Percentiles rank a stretch among this genome's conserved stretches.
Conservation (phyloP, 345 rosid species). For the Ceriops decandra region DNA sequence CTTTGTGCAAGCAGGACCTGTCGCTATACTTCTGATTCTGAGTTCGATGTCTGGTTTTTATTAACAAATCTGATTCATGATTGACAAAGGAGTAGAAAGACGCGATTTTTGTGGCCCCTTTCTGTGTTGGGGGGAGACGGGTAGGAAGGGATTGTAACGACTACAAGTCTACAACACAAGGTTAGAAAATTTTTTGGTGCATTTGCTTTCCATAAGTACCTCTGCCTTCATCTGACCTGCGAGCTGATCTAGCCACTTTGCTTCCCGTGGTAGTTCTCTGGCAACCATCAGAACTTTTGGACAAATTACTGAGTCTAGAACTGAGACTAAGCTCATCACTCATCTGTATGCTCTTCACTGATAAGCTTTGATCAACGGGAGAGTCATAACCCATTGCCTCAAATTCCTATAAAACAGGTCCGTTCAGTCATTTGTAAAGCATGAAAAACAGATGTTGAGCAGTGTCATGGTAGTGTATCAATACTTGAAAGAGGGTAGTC, state of each 20-base stretch:
- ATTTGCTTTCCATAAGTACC: conserved; percentile 32
- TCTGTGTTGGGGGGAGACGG: no score
- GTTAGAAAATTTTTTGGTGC: conserved; percentile 27
- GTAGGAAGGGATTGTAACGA: no score
- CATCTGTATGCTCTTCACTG: conserved; percentile 31
- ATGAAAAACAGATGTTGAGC: no score
- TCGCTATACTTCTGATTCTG: background rate
- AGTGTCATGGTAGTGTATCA: background rate
- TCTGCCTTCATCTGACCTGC: conserved; percentile 56
- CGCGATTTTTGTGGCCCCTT: background rate
- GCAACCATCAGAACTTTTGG: conserved; percentile 57
- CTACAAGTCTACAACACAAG: background rate
- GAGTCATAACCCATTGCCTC: conserved; percentile 39
- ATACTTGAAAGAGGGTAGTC: background rate
- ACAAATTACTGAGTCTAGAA: conserved; percentile 41
- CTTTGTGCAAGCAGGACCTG: conserved; percentile 14
- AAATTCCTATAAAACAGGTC: conserved; percentile 38
- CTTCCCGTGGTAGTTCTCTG: conserved; percentile 20
- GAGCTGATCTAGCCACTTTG: conserved; percentile 26
- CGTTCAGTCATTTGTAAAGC: background rate
- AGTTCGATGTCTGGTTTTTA: background rate
- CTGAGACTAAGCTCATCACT: conserved; percentile 23
- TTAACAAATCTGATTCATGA: conserved; percentile 1
- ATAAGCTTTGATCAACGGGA: conserved; percentile 29
- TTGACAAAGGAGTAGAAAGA: background rate